phyloP scores from a whole-genome alignment of 805 yeast genomes.

The Wickerhamomyces queroliae region DNA sequence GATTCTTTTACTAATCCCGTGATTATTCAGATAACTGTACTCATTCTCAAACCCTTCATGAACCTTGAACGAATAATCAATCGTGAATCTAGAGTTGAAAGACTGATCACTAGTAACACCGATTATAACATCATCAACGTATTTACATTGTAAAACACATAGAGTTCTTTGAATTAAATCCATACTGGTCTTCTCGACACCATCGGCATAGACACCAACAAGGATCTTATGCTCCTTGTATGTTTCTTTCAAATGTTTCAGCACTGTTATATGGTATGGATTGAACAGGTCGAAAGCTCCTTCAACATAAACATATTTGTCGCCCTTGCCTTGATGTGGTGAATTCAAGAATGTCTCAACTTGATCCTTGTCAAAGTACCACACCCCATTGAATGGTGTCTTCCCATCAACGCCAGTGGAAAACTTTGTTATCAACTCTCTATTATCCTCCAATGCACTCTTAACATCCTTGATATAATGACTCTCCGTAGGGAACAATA shows the following conservation, averaged over 20 bases:
- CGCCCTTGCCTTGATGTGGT: slow-evolving; percentile 11
- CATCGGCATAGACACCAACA: slow-evolving; percentile 70
- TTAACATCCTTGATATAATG: slow-evolving; percentile 12
- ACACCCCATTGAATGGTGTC: slow-evolving; percentile 48
- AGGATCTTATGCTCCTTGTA: slow-evolving; percentile 40
- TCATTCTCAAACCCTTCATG: slow-evolving; percentile 41
- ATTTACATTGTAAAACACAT: slow-evolving; percentile 83
- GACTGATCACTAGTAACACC: slow-evolving; percentile 18
- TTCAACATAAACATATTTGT: slow-evolving; percentile 45
- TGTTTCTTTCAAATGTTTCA: slow-evolving; percentile 39
- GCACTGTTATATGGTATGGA: slow-evolving; percentile 83
- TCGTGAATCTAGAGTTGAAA: slow-evolving; percentile 34
- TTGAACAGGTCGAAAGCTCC: slow-evolving; percentile 92
- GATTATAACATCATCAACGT: slow-evolving; percentile 73
- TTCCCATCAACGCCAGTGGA: slow-evolving; percentile 62
- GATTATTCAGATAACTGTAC: slow-evolving; percentile 60
- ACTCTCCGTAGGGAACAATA: slow-evolving; percentile 37
- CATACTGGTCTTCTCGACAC: slow-evolving; percentile 77
- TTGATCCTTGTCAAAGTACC: slow-evolving; percentile 34
- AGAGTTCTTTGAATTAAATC: slow-evolving; percentile 77
- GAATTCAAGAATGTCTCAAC: slow-evolving; percentile 14
- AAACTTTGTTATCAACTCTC: slow-evolving; percentile 34
- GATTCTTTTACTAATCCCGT: slow-evolving; percentile 72
- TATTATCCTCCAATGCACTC: slow-evolving; percentile 3
- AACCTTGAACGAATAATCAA: not conserved